Evolutionary conservation across 2,329 filamentous ascomycete genomes (phyloP), one percentile per base, ranked within the genome.

Genomic region (Aspergillus nomiae): DNA sequence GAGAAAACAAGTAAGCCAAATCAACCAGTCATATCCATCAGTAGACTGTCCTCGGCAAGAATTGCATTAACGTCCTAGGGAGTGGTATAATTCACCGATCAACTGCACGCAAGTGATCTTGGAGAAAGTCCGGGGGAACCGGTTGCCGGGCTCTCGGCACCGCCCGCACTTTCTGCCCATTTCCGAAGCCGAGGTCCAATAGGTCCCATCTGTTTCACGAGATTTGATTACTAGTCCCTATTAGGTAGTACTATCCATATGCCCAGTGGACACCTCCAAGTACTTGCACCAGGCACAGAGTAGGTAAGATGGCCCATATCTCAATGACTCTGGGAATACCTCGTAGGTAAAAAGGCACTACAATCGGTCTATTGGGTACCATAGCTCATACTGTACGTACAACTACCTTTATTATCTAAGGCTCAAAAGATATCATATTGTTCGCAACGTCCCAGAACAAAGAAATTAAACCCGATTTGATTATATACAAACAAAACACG

Each of bases 181-280:
- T 63, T 65, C 73, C 71, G 73, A 73, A 74, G 74, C 75, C 75
- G 75, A 77, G 75, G 75, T 77, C 61, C 70, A 73, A 58, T 34
- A n/a, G 26, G 26, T 28, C 3, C 34, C 30, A 55, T n/a, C 57
- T 53, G 53, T 58, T 61, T 68, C 67, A 68, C 67, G 56, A 68
- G 66, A 63, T 60, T 41, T 32, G 61, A 51, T 43, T 21, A 59
- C 28, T 59, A 53, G 50, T 53, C 50, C 32, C 50, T 21, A 30
- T 53, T 53, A n/a, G 50, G 50, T 53, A 53, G 26, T 32, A 30
- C 28, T 30, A 30, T 53, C 50, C 50, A 53, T 30, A 36, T n/a
- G n/a, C n/a, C n/a, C n/a, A n/a, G n/a, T n/a, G n/a, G n/a, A n/a
- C 34, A 16, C 21, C 21, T 24, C 21, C 21, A 1, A 9, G 26